Percentiles rank a stretch among this genome's conserved stretches.
Evolutionary conservation across 177 flowering plant genomes (phyloP).

Genomic region (Vitis hybrid): DNA sequence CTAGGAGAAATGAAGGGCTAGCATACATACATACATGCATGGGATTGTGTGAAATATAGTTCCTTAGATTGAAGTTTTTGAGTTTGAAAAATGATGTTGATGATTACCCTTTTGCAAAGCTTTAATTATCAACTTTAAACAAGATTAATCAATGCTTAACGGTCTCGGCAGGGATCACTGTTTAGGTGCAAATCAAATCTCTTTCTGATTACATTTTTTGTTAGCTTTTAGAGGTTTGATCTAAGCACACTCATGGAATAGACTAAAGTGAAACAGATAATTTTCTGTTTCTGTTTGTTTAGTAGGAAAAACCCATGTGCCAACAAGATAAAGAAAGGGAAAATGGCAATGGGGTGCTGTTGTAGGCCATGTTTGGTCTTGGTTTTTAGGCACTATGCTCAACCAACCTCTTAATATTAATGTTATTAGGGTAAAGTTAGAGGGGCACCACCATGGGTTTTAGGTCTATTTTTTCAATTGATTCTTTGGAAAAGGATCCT

Average conservation of each 20-base stretch:
- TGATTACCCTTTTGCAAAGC: neutral
- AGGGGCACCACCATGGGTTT: too few species aligned
- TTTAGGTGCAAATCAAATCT: neutral
- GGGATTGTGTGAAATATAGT: too few species aligned
- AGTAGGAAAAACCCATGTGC: neutral
- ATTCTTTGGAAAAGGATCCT: slow-evolving; percentile 17
- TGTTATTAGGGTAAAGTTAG: too few species aligned
- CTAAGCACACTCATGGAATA: neutral
- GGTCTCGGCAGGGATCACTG: neutral
- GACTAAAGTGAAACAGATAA: slow-evolving; percentile 7
- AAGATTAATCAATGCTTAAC: slow-evolving; percentile 8
- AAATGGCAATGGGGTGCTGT: neutral
- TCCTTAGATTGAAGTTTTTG: neutral
- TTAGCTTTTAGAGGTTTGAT: slow-evolving; percentile 3
- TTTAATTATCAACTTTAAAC: neutral
- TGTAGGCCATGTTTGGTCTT: neutral
- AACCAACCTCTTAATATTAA: too few species aligned
- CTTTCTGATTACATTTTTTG: neutral
- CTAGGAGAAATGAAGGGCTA: too few species aligned
- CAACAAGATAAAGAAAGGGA: neutral
- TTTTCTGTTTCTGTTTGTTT: neutral
- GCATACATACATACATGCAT: too few species aligned
- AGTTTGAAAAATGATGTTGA: neutral
- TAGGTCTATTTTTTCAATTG: neutral
- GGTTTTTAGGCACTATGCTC: neutral